Evolutionary conservation across 306 rosid species (phyloP).

Genomic region (Vachellia pachyceras): DNA sequence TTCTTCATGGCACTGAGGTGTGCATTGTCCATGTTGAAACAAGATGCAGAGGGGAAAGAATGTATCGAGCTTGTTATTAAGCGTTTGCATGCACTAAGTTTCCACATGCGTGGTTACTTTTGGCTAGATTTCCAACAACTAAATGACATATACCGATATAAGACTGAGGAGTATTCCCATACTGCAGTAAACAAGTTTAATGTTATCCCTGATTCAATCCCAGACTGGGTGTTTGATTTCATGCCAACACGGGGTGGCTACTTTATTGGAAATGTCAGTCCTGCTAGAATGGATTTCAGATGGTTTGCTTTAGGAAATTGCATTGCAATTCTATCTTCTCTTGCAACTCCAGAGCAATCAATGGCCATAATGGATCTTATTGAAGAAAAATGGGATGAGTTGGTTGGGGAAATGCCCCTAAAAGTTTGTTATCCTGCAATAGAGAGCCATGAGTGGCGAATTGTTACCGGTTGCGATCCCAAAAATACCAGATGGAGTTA

Average conservation of each 20-base stretch:
- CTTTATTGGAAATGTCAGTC: conserved; percentile 91
- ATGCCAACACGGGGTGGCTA: conserved; percentile 92
- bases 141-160: conserved; percentile 88
- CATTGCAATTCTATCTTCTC: conserved; percentile 81
- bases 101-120: conserved; percentile 84
- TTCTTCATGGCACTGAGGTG: conserved; percentile 87
- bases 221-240: conserved; percentile 87
- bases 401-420: conserved; percentile 91
- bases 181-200: conserved; percentile 94
- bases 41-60: conserved; percentile 80
- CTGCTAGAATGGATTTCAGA: conserved; percentile 91
- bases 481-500: conserved; percentile 97
- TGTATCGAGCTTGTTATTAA: conserved; percentile 72
- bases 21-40: conserved; percentile 77
- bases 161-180: conserved; percentile 90
- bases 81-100: conserved; percentile 86
- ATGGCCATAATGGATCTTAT: conserved; percentile 92
- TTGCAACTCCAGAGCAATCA: conserved; percentile 92
- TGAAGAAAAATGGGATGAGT: conserved; percentile 90
- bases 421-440: conserved; percentile 84
- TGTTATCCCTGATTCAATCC: conserved; percentile 93
- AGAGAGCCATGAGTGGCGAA: conserved; percentile 89
- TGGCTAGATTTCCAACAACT: conserved; percentile 93
- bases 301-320: conserved; percentile 93
- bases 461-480: conserved; percentile 90